phyloP scores from a whole-genome alignment of 768 basidiomycete genomes.

The Mycena floridula region DNA sequence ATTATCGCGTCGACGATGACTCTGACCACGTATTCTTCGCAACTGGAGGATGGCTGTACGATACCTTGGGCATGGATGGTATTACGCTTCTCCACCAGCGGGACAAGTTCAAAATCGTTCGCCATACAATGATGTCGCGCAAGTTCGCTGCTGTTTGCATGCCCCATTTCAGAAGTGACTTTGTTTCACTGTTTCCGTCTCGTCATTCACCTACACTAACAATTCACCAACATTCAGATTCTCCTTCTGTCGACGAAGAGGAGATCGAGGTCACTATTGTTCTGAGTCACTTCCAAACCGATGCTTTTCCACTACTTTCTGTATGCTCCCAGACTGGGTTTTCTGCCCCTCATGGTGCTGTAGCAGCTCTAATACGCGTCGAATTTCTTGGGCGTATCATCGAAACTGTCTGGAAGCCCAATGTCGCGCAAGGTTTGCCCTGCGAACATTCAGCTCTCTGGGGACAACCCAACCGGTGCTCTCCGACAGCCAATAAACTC shows the following conservation, averaged over 20 bases:
- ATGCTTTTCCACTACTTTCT: constrained; percentile 9
- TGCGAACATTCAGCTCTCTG: constrained; percentile 10
- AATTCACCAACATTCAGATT: not conserved
- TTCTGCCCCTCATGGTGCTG: constrained; percentile 7
- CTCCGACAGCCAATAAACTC: constrained; percentile 2
- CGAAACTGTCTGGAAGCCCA: constrained; percentile 13
- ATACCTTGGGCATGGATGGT: not conserved
- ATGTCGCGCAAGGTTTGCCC: constrained; percentile 9
- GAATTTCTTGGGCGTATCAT: constrained; percentile 6
- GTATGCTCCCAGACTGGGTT: constrained; percentile 1
- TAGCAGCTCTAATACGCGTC: constrained; percentile 9
- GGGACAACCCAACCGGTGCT: constrained; percentile 6
- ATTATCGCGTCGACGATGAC: constrained; percentile 1
- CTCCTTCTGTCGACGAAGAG: not conserved
- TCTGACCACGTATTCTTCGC: constrained; percentile 4
- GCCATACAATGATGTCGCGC: not conserved
- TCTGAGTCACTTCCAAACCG: constrained; percentile 6
- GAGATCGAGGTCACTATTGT: constrained; percentile 4
- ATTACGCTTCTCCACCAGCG: constrained; percentile 3
- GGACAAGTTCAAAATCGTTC: constrained; percentile 1
- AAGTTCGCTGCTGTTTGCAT: constrained; percentile 4
- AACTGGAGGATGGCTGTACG: constrained; percentile 7
- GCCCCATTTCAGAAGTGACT: constrained; percentile 3
- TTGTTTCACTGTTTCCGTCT: not conserved
- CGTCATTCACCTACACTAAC: not conserved